Evolutionary conservation across 768 basidiomycete genomes (phyloP).

Genomic region (Antrodiella citrinella): DNA sequence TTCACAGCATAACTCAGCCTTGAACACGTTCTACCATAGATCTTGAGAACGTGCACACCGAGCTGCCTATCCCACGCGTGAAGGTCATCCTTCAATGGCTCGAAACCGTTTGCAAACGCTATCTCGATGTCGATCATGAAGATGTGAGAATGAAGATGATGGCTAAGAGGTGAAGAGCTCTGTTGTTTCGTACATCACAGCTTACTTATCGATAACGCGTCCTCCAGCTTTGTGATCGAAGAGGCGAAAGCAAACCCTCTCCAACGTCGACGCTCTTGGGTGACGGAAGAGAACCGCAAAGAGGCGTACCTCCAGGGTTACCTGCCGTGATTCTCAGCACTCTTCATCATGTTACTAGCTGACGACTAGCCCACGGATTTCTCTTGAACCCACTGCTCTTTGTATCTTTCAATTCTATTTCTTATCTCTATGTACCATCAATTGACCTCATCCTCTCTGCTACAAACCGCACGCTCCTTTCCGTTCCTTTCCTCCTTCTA

Average conservation of each 20-base stretch:
- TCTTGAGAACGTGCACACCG: neutral
- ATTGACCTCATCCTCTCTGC: too few relatives aligned
- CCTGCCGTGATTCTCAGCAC: constrained; percentile 2
- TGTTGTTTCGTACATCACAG: too few relatives aligned
- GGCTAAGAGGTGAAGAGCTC: neutral
- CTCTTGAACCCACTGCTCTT: too few relatives aligned
- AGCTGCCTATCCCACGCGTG: neutral
- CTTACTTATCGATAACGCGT: too few relatives aligned
- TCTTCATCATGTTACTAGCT: neutral
- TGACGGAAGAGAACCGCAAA: neutral
- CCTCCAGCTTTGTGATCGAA: neutral
- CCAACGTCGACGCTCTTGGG: neutral
- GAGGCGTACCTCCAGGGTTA: neutral
- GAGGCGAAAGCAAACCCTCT: neutral
- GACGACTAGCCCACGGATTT: neutral
- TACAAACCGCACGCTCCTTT: too few relatives aligned
- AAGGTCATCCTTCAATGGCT: neutral
- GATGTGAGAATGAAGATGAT: neutral
- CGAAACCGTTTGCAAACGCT: neutral
- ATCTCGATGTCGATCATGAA: neutral
- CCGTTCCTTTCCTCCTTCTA: too few relatives aligned
- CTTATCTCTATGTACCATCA: too few relatives aligned
- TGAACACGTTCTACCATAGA: neutral
- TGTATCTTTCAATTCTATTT: too few relatives aligned
- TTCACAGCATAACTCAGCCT: neutral